Base-by-base conservation (phyloP, 345 rosid genomes). In the Populus euphratica region DNA sequence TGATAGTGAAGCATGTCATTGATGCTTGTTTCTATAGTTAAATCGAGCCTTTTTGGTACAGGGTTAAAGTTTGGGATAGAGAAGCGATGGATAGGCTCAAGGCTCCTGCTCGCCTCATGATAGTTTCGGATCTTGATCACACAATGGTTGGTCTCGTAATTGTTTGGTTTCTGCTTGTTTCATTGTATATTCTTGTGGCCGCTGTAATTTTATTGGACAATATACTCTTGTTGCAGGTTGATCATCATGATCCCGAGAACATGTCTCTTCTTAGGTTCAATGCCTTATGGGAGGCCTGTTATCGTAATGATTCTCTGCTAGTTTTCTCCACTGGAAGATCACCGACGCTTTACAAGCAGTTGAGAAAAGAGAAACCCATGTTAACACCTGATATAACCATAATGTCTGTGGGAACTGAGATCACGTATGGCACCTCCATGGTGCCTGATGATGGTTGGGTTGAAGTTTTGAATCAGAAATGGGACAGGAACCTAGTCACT, bases 371-470 rank as follows among this genome's bases (percentile, higher is more conserved):
- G 85, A 94, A 73, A 80, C 98, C 98, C 79, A 87, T 96, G 91
- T 68, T 96, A 80, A 93, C 97, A 33, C 99, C 99, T 9, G 99
- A 96, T 78, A 89, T 96, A 65, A 89, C 97, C 36, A 93, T 96
- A 74, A 91, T 92, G 98, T 96, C 99, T 64, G 99, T 96, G 73
- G 99, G 99, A 74, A 96, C 98, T 16, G 99, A 96, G 90, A 96
- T 96, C 80, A 96, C 99, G 0, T 94, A 89, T 83, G 99, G 99
- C 49, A 85, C 79, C 79, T 79, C 89, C 25, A 89, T 96, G 98
- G 88, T 86, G 59, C 99, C 94, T 5, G 99, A 96, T 86, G 86
- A 89, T 84, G 97, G 98, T 29, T 96, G 99, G 98, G 89, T 89
- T 87, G 88, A 92, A 25, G 67, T 91, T 71, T 86, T 96, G 81